A percentile compares a stretch with the other conserved stretches of the same genome.
These are phyloP conservation scores for Periconia digitata DNA, from an alignment of 2,329 filamentous ascomycete species.

Conservation along the genomic window DNA sequence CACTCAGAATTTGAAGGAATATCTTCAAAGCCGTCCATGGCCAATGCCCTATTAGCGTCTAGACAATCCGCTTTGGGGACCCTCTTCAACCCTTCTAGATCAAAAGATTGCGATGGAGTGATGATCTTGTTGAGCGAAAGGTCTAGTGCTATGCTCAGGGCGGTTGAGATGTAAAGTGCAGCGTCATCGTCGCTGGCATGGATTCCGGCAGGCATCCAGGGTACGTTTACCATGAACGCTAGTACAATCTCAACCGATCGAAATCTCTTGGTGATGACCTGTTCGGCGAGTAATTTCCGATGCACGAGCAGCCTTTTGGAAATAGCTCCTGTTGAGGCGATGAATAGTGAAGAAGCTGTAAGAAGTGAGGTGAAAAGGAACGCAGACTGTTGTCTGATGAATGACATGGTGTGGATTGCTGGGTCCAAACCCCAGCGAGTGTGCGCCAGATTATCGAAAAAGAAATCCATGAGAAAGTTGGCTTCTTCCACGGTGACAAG, in stretches of 20 bases:
- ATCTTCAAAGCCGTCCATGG: conserved; percentile 68
- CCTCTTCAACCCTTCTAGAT: conserved; percentile 48
- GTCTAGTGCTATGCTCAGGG: conserved; percentile 69
- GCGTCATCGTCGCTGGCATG: conserved; percentile 74
- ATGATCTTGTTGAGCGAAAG: conserved; percentile 71
- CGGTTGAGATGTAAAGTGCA: conserved; percentile 70
- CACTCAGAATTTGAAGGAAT: conserved; percentile 62
- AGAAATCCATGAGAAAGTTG: conserved; percentile 62
- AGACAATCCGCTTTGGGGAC: conserved; percentile 69
- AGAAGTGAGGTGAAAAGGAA: conserved; percentile 74
- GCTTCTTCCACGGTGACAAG: conserved; percentile 68
- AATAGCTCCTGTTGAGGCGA: conserved; percentile 64
- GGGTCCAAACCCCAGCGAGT: conserved; percentile 75
- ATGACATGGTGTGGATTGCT: conserved; percentile 63
- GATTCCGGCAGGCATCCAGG: conserved; percentile 69
- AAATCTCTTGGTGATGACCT: conserved; percentile 62
- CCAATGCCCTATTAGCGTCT: conserved; percentile 65
- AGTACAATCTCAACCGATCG: conserved; percentile 74
- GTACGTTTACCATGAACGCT: conserved; percentile 74
- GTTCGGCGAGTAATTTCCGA: conserved; percentile 62
- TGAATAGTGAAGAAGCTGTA: conserved; percentile 67
- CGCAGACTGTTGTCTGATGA: conserved; percentile 67
- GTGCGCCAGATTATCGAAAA: conserved; percentile 67
- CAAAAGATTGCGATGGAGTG: conserved; percentile 55
- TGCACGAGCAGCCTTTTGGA: conserved; percentile 68